phyloP scores from a whole-genome alignment of 1,284 basidiomycete species.

The Macrocystidia cucumis region DNA sequence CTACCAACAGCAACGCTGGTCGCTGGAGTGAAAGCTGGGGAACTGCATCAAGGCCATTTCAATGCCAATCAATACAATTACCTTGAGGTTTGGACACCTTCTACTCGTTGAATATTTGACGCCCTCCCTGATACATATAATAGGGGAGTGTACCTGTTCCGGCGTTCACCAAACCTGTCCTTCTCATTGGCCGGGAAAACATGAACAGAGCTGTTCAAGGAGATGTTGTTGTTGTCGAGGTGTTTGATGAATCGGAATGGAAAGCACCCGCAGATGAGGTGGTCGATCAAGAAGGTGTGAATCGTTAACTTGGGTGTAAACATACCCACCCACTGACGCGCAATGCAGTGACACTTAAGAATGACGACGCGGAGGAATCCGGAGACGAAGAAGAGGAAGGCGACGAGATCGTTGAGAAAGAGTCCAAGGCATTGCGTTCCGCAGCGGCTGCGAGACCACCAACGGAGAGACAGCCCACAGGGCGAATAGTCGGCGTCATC shows the following conservation, averaged over 20 bases:
- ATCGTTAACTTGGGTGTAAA: conserved; percentile 4
- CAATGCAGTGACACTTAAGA: conserved; percentile 65
- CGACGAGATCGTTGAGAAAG: conserved; percentile 41
- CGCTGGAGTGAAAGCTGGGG: conserved; percentile 82
- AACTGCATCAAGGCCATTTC: conserved; percentile 89
- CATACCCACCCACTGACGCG: conserved; percentile 1
- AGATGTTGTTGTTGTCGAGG: conserved; percentile 87
- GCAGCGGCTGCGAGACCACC: conserved; percentile 65
- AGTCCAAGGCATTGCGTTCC: conserved; percentile 39
- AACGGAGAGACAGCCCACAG: conserved; percentile 91
- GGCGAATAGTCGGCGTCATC: conserved; percentile 85
- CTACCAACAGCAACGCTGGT: conserved; percentile 66
- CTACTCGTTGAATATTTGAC: conserved; percentile 1
- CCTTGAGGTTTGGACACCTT: conserved; percentile 59
- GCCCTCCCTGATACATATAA: neutral
- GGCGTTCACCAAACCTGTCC: conserved; percentile 69
- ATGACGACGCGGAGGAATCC: conserved; percentile 85
- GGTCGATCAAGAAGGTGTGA: conserved; percentile 81
- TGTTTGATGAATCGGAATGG: conserved; percentile 89
- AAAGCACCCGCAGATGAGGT: conserved; percentile 91
- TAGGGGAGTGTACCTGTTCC: conserved; percentile 80
- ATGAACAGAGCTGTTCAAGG: conserved; percentile 97
- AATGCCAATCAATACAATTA: conserved; percentile 97
- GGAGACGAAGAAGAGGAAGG: conserved; percentile 35
- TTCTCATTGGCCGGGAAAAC: conserved; percentile 84